Evolutionary conservation across 331 rosid species (phyloP).

Genomic region (Telfairia occidentalis): DNA sequence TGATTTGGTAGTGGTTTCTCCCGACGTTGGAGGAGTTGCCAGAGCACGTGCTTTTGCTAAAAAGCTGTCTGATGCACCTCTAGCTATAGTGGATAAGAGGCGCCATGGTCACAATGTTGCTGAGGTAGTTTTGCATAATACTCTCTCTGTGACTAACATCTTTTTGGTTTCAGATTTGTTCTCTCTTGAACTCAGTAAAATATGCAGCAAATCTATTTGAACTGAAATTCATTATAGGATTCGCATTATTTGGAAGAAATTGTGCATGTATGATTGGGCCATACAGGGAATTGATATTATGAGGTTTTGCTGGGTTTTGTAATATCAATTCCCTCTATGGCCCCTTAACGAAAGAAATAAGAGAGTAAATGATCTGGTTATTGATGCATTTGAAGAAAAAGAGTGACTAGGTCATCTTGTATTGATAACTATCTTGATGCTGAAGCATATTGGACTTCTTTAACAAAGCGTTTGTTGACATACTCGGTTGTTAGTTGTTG

Average conservation of each 20-base stretch:
- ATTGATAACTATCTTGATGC: background rate
- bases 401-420: background rate
- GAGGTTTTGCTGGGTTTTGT: background rate
- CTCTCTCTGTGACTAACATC: background rate
- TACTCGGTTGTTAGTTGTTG: background rate
- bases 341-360: background rate
- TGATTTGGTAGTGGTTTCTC: slow-evolving; percentile 95
- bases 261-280: background rate
- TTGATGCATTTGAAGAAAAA: background rate
- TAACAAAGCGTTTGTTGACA: background rate
- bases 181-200: background rate
- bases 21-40: slow-evolving; percentile 99
- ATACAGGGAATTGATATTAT: background rate
- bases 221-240: background rate
- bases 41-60: slow-evolving; percentile 98
- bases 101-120: slow-evolving; percentile 90
- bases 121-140: slow-evolving; percentile 44
- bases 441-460: background rate
- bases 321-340: no score
- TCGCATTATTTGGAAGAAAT: background rate
- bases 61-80: slow-evolving; percentile 87
- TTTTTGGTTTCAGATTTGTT: background rate
- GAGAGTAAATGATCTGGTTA: background rate
- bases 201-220: background rate
- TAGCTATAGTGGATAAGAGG: slow-evolving; percentile 95